These are phyloP conservation scores for Oryza meyeriana DNA, from an alignment of 176 grass and related monocot genomes.

Conservation along the genomic window DNA sequence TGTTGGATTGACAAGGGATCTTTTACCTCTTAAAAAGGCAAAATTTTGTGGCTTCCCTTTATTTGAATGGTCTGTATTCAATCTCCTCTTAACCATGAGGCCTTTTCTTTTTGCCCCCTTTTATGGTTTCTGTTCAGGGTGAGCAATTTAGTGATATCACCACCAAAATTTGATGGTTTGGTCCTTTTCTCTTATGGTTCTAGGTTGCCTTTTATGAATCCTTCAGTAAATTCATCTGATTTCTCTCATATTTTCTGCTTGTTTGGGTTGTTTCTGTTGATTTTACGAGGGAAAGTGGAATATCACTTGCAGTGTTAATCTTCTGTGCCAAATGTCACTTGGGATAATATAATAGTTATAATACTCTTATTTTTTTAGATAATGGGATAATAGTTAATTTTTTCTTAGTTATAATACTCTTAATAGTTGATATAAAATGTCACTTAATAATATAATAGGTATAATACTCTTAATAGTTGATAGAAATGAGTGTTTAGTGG, in stretches of 20 bases:
- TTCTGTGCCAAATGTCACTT: background rate
- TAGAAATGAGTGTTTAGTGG: background rate
- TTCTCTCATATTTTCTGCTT: conserved; percentile 9
- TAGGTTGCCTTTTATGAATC: conserved; percentile 13
- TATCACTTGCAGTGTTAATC: background rate
- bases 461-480: background rate
- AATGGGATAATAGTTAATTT: too few species aligned
- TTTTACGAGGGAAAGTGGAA: background rate
- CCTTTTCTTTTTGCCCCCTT: conserved; percentile 5
- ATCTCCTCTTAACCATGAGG: background rate
- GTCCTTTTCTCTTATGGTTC: background rate
- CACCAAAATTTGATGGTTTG: background rate
- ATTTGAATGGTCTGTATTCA: background rate
- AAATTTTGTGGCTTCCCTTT: background rate
- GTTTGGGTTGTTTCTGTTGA: background rate
- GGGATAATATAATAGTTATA: too few species aligned
- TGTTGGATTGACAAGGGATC: background rate
- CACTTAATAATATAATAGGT: background rate
- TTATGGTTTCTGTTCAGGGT: conserved; percentile 1
- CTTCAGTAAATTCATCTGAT: background rate
- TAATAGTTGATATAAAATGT: background rate
- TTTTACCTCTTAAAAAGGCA: background rate
- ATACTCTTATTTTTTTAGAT: too few species aligned
- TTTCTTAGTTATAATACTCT: too few species aligned
- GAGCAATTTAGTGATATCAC: conserved; percentile 26